Evolutionary conservation across 1,139 yeast species (phyloP).

Genomic region (Scheffersomyces segobiensis): DNA sequence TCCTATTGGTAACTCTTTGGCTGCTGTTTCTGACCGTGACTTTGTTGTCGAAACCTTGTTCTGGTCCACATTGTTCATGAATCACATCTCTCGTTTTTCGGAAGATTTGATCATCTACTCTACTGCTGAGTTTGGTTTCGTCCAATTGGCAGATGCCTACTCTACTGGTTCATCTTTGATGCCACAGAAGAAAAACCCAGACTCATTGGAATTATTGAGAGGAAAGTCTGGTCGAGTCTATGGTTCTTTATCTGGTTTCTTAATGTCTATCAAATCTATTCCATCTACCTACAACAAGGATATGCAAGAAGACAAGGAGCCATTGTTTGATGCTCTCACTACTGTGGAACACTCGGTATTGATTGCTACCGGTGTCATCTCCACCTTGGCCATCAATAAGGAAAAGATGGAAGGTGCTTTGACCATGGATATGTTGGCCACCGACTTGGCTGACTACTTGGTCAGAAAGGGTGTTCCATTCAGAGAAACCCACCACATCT

Average conservation of each 20-base stretch:
- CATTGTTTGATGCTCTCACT: constrained; percentile 84
- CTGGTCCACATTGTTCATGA: constrained; percentile 95
- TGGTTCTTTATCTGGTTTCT: constrained; percentile 91
- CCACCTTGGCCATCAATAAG: constrained; percentile 73
- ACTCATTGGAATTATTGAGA: constrained; percentile 87
- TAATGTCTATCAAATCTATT: constrained; percentile 92
- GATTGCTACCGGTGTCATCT: constrained; percentile 94
- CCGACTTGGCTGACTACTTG: constrained; percentile 95
- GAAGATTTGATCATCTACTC: constrained; percentile 96
- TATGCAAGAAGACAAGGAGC: constrained; percentile 98
- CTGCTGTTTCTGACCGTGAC: constrained; percentile 97
- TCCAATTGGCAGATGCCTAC: constrained; percentile 93
- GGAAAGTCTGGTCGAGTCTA: constrained; percentile 98
- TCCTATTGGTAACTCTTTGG: constrained; percentile 90
- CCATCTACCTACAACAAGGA: constrained; percentile 98
- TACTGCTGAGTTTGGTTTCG: constrained; percentile 94
- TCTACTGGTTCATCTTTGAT: constrained; percentile 97
- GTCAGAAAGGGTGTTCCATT: constrained; percentile 98
- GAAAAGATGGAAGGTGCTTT: constrained; percentile 82
- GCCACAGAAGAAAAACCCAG: constrained; percentile 99
- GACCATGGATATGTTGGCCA: constrained; percentile 98
- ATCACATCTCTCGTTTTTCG: constrained; percentile 89
- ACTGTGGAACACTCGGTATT: constrained; percentile 92
- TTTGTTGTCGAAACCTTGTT: constrained; percentile 95
- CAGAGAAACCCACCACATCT: constrained; percentile 97